A percentile compares a stretch with the other conserved stretches of the same genome.
Conservation (phyloP, 345 rosid species). For the Lepidium didymum region DNA sequence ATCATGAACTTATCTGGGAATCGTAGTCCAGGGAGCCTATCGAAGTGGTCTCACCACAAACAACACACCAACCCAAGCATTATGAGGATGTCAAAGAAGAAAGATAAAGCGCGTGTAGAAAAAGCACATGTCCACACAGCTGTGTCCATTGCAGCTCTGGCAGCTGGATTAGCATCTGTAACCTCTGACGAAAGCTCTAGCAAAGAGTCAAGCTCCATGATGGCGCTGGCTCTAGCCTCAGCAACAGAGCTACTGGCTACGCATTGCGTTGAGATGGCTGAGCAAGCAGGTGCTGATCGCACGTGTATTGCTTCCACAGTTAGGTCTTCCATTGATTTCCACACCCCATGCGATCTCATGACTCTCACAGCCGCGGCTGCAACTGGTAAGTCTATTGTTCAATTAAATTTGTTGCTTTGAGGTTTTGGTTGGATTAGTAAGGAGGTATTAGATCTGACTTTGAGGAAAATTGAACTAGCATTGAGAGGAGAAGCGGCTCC, state of each 20-base stretch:
- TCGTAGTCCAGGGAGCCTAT: constrained; percentile 46
- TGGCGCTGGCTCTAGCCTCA: constrained; percentile 65
- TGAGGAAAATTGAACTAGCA: constrained; percentile 32
- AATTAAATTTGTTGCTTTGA: background rate
- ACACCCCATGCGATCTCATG: constrained; percentile 70
- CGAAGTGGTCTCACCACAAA: constrained; percentile 75
- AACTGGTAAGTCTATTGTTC: constrained; percentile 43
- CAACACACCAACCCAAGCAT: constrained; percentile 27
- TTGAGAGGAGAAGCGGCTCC: constrained; percentile 74
- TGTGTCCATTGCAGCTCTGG: constrained; percentile 78
- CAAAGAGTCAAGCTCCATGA: constrained; percentile 39
- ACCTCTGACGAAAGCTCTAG: constrained; percentile 46
- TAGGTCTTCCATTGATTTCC: constrained; percentile 66
- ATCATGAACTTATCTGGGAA: constrained; percentile 34
- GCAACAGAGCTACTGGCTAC: constrained; percentile 88
- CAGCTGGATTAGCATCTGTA: constrained; percentile 74
- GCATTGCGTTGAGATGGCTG: constrained; percentile 83
- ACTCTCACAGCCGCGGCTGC: constrained; percentile 91
- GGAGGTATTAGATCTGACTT: background rate
- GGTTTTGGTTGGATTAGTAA: background rate
- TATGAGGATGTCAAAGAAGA: constrained; percentile 37
- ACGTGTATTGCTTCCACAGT: constrained; percentile 50
- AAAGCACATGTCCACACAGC: constrained; percentile 67
- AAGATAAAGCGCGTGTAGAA: constrained; percentile 62
- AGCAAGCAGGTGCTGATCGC: constrained; percentile 67